Conservation (phyloP, 768 basidiomycete genomes). For the Ephemerocybe angulata region DNA sequence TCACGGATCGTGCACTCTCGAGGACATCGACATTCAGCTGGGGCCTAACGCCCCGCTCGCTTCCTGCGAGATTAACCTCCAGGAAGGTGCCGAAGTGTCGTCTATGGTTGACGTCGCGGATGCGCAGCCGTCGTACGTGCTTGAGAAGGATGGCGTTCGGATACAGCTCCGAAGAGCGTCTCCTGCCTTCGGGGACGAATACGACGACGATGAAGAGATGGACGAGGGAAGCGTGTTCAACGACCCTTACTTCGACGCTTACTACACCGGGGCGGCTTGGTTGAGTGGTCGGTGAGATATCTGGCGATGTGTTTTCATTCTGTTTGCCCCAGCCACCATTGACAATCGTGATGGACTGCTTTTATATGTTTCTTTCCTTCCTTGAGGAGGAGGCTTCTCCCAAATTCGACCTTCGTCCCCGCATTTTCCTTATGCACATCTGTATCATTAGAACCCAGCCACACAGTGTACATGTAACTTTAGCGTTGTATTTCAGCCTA, state of each 20-base stretch:
- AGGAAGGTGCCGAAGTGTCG: slow-evolving; percentile 13
- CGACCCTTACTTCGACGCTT: slow-evolving; percentile 34
- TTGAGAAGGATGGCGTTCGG: slow-evolving; percentile 5
- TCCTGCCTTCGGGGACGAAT: slow-evolving; percentile 13
- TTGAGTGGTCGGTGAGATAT: not conserved
- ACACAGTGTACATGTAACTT: not conserved
- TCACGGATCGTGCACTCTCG: slow-evolving; percentile 20
- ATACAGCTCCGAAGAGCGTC: not conserved
- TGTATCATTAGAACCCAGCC: not conserved
- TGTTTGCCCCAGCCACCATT: not conserved
- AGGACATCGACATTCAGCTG: slow-evolving; percentile 30
- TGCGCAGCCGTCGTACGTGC: slow-evolving; percentile 14
- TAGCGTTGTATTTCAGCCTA: not conserved
- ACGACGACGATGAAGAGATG: slow-evolving; percentile 17
- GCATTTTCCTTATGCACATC: too few species aligned
- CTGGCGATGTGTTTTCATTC: not conserved
- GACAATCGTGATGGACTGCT: too few species aligned
- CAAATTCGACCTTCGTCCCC: not conserved
- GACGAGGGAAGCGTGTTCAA: slow-evolving; percentile 33
- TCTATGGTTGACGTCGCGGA: slow-evolving; percentile 17
- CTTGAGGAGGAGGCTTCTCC: too few species aligned
- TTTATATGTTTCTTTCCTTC: too few species aligned
- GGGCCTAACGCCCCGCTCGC: slow-evolving; percentile 15
- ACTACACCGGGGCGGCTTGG: slow-evolving; percentile 12
- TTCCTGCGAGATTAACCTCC: slow-evolving; percentile 13